Evolutionary conservation across 2,329 filamentous ascomycete genomes (phyloP).

Genomic region (Phialemoniopsis sp.): DNA sequence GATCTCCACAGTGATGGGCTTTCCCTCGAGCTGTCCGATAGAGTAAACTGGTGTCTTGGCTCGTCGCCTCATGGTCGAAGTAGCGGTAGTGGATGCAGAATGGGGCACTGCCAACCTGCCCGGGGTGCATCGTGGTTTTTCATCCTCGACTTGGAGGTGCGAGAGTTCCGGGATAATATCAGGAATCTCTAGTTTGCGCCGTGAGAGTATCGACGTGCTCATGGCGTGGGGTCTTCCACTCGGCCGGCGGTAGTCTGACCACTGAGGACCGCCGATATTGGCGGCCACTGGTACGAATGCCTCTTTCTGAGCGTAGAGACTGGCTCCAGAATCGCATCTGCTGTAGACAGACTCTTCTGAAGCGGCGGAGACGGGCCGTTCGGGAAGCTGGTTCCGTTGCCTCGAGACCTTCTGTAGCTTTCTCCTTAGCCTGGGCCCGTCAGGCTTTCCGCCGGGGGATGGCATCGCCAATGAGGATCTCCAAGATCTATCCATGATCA

Average conservation of each 20-base stretch:
- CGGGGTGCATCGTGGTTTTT: slow-evolving; percentile 11
- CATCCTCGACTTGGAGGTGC: slow-evolving; percentile 26
- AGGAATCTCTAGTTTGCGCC: slow-evolving; percentile 8
- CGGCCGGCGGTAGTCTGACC: slow-evolving; percentile 22
- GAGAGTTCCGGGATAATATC: slow-evolving; percentile 25
- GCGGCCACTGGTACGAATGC: slow-evolving; percentile 16
- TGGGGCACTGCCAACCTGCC: slow-evolving; percentile 11
- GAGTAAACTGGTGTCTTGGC: slow-evolving; percentile 47
- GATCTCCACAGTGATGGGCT: slow-evolving; percentile 6
- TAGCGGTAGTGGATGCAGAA: slow-evolving; percentile 6
- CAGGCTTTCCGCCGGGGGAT: slow-evolving; percentile 8
- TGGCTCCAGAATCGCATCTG: slow-evolving; percentile 11
- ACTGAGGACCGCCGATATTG: slow-evolving; percentile 27
- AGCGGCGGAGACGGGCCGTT: slow-evolving; percentile 8
- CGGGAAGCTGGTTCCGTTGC: slow-evolving; percentile 10
- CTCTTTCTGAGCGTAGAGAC: slow-evolving; percentile 6
- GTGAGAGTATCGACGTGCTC: no score
- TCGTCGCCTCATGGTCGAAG: slow-evolving; percentile 33
- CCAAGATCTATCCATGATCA: neutral
- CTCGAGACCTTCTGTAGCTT: slow-evolving; percentile 26
- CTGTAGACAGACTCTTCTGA: slow-evolving; percentile 9
- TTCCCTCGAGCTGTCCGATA: slow-evolving; percentile 44
- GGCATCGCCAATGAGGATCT: slow-evolving; percentile 13
- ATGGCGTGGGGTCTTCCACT: slow-evolving; percentile 8
- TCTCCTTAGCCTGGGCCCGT: slow-evolving; percentile 17